Percentiles rank a stretch among this genome's conserved stretches.
phyloP scores from a whole-genome alignment of 352 stramenopile genomes.

The Globisporangium abappressorium region DNA sequence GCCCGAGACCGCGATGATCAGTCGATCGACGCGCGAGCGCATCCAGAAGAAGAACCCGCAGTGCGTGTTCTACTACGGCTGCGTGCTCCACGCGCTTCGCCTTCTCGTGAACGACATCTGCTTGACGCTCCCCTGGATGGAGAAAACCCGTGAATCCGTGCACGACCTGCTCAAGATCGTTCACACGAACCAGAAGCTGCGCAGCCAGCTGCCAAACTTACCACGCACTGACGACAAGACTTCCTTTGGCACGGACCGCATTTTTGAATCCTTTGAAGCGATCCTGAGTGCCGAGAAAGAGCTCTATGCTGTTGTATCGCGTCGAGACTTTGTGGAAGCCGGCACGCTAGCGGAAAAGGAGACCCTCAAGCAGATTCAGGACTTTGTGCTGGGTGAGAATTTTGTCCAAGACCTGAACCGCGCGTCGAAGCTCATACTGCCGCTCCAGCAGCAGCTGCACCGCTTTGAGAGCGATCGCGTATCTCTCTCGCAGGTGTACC shows the following conservation, averaged over 20 bases:
- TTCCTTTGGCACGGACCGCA: slow-evolving; percentile 7
- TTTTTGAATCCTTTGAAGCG: slow-evolving; percentile 42
- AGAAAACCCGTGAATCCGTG: slow-evolving; percentile 33
- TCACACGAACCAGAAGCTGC: slow-evolving; percentile 41
- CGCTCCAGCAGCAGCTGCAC: slow-evolving; percentile 52
- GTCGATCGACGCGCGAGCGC: slow-evolving; percentile 37
- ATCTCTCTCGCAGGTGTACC: slow-evolving; percentile 54
- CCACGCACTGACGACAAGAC: not conserved
- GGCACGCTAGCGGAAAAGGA: slow-evolving; percentile 37
- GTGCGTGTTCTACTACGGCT: slow-evolving; percentile 70
- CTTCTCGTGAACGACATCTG: slow-evolving; percentile 53
- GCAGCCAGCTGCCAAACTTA: slow-evolving; percentile 25
- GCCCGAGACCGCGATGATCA: slow-evolving; percentile 38
- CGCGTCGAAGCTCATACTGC: slow-evolving; percentile 49
- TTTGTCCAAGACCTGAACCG: slow-evolving; percentile 60
- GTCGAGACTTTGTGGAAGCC: slow-evolving; percentile 56
- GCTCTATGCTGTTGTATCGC: slow-evolving; percentile 50
- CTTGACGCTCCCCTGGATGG: slow-evolving; percentile 50
- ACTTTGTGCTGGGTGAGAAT: slow-evolving; percentile 62
- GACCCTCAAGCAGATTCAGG: slow-evolving; percentile 48
- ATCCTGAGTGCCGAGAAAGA: slow-evolving; percentile 51
- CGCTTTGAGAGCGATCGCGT: slow-evolving; percentile 39
- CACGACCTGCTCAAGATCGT: slow-evolving; percentile 40
- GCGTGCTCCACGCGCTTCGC: slow-evolving; percentile 41
- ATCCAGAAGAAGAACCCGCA: slow-evolving; percentile 60